Percentiles rank a stretch among this genome's conserved stretches.
Conservation (phyloP, 176 grass and related monocot genomes). For the Carex pumila region DNA sequence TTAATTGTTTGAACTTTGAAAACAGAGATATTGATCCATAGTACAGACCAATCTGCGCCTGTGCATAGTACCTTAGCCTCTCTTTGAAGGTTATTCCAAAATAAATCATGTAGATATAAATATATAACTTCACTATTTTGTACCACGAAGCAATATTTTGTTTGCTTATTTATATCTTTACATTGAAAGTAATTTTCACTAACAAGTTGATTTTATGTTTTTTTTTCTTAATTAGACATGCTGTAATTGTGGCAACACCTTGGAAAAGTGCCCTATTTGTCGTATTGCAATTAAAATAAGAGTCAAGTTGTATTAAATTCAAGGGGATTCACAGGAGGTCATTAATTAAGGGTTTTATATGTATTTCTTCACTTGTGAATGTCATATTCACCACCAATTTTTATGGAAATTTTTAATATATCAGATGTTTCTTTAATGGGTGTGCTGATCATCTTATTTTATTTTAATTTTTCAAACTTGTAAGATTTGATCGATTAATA, state of each 20-base stretch:
- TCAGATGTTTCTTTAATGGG: background rate
- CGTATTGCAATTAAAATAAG: background rate
- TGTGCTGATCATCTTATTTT: background rate
- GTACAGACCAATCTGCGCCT: too few relatives aligned
- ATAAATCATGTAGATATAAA: background rate
- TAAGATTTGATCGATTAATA: background rate
- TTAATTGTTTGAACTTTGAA: too few relatives aligned
- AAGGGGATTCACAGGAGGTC: background rate
- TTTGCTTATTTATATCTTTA: background rate
- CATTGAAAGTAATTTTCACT: background rate
- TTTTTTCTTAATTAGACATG: conserved; percentile 7
- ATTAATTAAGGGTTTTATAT: background rate
- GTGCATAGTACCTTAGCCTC: too few relatives aligned
- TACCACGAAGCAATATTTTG: too few relatives aligned
- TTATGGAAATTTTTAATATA: background rate
- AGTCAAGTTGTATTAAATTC: conserved; percentile 15
- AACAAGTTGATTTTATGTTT: background rate
- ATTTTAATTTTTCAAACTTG: background rate
- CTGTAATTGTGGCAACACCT: background rate
- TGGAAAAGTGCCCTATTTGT: conserved; percentile 12
- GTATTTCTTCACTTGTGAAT: background rate
- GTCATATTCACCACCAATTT: background rate
- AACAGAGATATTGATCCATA: too few relatives aligned
- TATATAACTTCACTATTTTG: background rate
- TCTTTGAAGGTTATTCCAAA: background rate